Evolutionary conservation across 1,284 basidiomycete genomes (phyloP).

Genomic region (Naganishia liquefaciens): DNA sequence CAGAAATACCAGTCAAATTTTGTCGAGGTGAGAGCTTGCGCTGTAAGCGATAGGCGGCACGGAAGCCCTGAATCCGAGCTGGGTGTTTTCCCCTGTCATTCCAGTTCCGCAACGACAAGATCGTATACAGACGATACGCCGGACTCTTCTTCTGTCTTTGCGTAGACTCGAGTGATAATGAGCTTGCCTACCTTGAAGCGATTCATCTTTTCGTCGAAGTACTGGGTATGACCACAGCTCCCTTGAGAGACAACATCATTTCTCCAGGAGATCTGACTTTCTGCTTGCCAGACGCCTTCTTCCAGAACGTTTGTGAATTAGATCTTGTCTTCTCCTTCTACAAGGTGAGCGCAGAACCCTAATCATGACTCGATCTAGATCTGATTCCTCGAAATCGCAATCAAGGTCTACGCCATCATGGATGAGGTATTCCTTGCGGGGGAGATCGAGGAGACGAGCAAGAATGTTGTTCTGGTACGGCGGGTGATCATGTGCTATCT

Average conservation of each 20-base stretch:
- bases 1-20: constrained; percentile 99
- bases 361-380: not conserved
- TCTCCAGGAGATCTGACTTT: not conserved
- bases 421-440: constrained; percentile 99
- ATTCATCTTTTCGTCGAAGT: constrained; percentile 98
- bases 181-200: constrained; percentile 92
- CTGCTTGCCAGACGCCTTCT: constrained; percentile 77
- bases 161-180: constrained; percentile 97
- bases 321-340: constrained; percentile 99
- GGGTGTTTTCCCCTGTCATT: not conserved
- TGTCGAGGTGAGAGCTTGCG: constrained; percentile 73
- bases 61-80: constrained; percentile 2
- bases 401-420: constrained; percentile 88
- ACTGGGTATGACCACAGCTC: constrained; percentile 65
- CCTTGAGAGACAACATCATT: not conserved
- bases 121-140: constrained; percentile 92
- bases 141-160: constrained; percentile 98
- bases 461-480: constrained; percentile 76
- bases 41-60: not conserved
- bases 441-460: constrained; percentile 96
- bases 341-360: constrained; percentile 62
- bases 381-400: not conserved
- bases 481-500: not conserved
- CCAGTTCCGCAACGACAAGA: constrained; percentile 94
- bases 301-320: constrained; percentile 96